Evolutionary conservation across 1,139 yeast genomes (phyloP).

Genomic region (Debaryomyces robertsiae): DNA sequence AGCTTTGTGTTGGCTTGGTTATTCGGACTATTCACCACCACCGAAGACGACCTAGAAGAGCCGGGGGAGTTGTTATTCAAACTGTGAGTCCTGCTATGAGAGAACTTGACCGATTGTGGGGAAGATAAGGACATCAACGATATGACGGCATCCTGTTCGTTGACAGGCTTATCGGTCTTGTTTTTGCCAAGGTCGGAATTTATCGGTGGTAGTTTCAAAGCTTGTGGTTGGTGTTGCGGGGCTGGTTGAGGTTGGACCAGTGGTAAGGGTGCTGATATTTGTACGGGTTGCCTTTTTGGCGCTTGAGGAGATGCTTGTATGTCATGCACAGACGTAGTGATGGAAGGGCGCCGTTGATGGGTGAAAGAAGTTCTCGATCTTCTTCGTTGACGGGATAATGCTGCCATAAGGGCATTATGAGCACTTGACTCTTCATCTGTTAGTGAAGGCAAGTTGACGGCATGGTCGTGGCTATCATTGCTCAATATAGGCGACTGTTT

Average conservation of each 20-base stretch:
- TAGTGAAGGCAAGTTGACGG: constrained; percentile 21
- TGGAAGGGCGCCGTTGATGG: constrained; percentile 11
- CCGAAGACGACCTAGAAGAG: constrained; percentile 27
- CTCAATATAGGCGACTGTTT: constrained; percentile 27
- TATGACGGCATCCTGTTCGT: constrained; percentile 48
- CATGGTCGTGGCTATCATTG: constrained; percentile 11
- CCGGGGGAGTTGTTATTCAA: constrained; percentile 25
- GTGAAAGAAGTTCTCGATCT: constrained; percentile 23
- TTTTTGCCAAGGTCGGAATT: constrained; percentile 25
- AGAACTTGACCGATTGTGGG: constrained; percentile 39
- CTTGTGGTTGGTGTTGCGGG: constrained; percentile 6
- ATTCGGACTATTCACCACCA: constrained; percentile 23
- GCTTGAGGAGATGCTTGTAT: constrained; percentile 3
- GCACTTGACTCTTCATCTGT: constrained; percentile 47
- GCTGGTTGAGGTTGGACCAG: constrained; percentile 2
- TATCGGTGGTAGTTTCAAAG: constrained; percentile 34
- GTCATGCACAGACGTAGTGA: constrained; percentile 3
- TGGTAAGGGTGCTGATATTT: constrained; percentile 12
- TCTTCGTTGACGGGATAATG: constrained; percentile 34
- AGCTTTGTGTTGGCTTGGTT: constrained; percentile 21
- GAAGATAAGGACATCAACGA: constrained; percentile 50
- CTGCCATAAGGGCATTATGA: constrained; percentile 47
- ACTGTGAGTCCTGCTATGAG: constrained; percentile 38
- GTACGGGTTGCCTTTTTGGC: neutral
- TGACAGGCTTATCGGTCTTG: constrained; percentile 15